phyloP scores from a whole-genome alignment of 169 alveolate species.

The Plasmodium cynomolgi region DNA sequence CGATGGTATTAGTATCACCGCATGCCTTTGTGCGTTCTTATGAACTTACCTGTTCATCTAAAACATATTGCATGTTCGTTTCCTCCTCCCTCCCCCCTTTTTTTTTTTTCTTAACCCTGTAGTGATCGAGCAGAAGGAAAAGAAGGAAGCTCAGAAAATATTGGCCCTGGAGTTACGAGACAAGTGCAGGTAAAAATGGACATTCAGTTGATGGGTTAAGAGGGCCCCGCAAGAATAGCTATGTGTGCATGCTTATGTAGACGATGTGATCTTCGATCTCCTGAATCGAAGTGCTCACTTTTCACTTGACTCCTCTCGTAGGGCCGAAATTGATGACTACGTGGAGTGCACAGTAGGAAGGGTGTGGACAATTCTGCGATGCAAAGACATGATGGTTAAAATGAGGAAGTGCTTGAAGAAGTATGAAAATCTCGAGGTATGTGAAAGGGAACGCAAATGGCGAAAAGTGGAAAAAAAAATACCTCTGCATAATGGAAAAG shows the following conservation, averaged over 20 bases:
- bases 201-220: neutral
- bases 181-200: constrained; percentile 62
- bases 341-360: constrained; percentile 72
- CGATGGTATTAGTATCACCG: neutral
- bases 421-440: constrained; percentile 71
- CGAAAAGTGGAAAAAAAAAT: neutral
- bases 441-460: neutral
- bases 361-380: constrained; percentile 67
- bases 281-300: neutral
- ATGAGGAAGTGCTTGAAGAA: constrained; percentile 64
- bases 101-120: neutral
- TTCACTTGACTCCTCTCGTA: neutral
- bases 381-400: constrained; percentile 68
- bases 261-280: neutral
- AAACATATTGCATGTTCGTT: neutral
- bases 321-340: constrained; percentile 73
- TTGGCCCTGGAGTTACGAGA: constrained; percentile 66
- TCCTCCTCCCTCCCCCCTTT: neutral
- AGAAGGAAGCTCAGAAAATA: constrained; percentile 71
- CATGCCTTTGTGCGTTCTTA: neutral
- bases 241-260: neutral
- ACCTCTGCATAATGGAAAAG: neutral
- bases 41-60: neutral
- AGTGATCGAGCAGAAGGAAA: constrained; percentile 74
- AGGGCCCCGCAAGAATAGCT: neutral